A percentile compares a stretch with the other conserved stretches of the same genome.
phyloP scores from a whole-genome alignment of 306 rosid genomes.

The Quercus parvula region DNA sequence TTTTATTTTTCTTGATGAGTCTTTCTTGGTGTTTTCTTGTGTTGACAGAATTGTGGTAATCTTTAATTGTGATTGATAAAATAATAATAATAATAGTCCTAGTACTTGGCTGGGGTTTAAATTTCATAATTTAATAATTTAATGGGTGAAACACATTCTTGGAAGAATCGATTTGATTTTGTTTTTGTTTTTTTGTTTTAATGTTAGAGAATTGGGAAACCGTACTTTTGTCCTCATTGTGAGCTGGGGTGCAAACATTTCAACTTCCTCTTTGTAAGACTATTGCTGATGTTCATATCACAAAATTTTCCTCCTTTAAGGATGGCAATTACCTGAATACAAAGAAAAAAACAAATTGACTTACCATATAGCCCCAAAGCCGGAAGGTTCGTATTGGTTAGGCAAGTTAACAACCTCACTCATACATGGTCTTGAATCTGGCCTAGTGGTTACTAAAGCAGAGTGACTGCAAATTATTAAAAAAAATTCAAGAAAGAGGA shows the following conservation, averaged over 20 bases:
- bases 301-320: conserved; percentile 20
- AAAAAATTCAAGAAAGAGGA: too few relatives aligned
- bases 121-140: too few relatives aligned
- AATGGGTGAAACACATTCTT: too few relatives aligned
- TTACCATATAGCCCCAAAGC: neutral
- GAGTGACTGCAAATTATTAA: neutral
- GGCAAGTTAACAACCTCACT: conserved; percentile 16
- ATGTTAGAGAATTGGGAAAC: neutral
- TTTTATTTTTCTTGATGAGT: neutral
- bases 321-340: conserved; percentile 13
- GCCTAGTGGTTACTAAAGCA: neutral
- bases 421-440: conserved; percentile 22
- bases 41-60: neutral
- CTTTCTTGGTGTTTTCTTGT: neutral
- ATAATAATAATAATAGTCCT: too few relatives aligned
- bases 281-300: neutral
- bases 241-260: neutral
- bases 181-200: too few relatives aligned
- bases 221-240: neutral
- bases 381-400: neutral
- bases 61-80: neutral
- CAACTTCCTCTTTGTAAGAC: too few relatives aligned
- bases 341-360: neutral
- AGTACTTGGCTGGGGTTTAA: too few relatives aligned
- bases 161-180: too few relatives aligned